Evolutionary conservation across 176 grass and related monocot species (phyloP).

Genomic region (Secale cereale): DNA sequence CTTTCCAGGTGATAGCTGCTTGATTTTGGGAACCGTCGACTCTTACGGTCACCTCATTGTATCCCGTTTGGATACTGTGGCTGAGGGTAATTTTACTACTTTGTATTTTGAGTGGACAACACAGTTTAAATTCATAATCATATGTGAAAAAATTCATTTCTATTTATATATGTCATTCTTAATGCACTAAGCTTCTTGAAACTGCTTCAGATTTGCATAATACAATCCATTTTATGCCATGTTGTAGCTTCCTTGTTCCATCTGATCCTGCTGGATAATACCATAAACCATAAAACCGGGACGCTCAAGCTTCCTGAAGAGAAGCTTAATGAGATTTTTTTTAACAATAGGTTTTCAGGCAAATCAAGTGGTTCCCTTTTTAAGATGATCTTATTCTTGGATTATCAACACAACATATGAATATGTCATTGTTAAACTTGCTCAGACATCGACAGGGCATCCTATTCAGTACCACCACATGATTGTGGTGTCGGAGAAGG

Average conservation of each 20-base stretch:
- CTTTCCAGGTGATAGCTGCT: constrained; percentile 62
- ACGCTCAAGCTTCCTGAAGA: background rate
- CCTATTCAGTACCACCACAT: constrained; percentile 81
- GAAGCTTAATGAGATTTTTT: background rate
- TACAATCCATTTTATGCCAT: background rate
- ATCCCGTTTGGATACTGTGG: constrained; percentile 52
- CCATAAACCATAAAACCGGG: background rate
- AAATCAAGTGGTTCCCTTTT: background rate
- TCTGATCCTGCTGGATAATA: constrained; percentile 19
- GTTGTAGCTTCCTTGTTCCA: background rate
- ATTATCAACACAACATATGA: background rate
- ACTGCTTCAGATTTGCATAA: constrained; percentile 6
- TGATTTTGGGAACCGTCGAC: constrained; percentile 88
- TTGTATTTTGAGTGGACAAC: constrained; percentile 1
- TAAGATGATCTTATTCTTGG: background rate
- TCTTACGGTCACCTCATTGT: constrained; percentile 86
- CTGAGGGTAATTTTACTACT: constrained; percentile 67
- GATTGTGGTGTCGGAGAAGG: constrained; percentile 81
- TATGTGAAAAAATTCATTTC: background rate
- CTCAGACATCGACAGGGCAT: constrained; percentile 75
- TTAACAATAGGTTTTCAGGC: background rate
- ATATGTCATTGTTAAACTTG: constrained; percentile 29
- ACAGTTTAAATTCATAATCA: background rate
- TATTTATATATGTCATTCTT: background rate
- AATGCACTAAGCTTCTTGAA: background rate